phyloP scores from a whole-genome alignment of 2,329 filamentous ascomycete genomes.

The Fusarium decemcellulare region DNA sequence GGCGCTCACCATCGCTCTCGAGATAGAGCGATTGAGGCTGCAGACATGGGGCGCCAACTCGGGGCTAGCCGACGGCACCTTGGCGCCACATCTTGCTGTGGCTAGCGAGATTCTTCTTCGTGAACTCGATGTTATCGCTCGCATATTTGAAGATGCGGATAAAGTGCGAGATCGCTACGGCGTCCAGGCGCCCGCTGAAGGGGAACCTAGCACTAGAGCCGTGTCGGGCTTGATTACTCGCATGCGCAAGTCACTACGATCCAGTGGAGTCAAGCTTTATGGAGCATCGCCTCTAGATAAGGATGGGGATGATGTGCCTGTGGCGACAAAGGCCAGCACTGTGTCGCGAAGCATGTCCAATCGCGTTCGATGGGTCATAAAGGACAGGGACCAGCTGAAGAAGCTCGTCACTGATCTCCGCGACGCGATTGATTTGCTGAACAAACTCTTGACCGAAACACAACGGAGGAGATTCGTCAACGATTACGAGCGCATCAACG shows the following conservation, averaged over 20 bases:
- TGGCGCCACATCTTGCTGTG: not conserved
- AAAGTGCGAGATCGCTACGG: slow-evolving; percentile 4
- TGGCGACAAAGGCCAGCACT: not conserved
- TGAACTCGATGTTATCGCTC: not conserved
- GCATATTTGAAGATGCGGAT: slow-evolving; percentile 7
- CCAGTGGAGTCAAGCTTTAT: slow-evolving; percentile 8
- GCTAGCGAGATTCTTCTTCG: not conserved
- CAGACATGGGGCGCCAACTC: slow-evolving; percentile 13
- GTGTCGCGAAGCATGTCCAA: not conserved
- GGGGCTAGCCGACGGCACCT: slow-evolving; percentile 1
- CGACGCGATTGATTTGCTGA: slow-evolving; percentile 1
- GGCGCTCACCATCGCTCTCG: not conserved
- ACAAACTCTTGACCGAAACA: slow-evolving; percentile 12
- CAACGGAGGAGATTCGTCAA: not conserved
- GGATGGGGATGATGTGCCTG: not conserved
- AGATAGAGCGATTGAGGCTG: slow-evolving; percentile 8
- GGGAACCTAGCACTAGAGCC: not conserved
- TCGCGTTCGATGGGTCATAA: slow-evolving; percentile 5
- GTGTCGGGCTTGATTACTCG: not conserved
- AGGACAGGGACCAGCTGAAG: slow-evolving; percentile 2
- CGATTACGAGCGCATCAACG: slow-evolving; percentile 6
- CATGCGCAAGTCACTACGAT: slow-evolving; percentile 11
- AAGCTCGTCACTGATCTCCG: slow-evolving; percentile 2
- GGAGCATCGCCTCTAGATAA: not conserved
- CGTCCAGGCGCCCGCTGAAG: not conserved